phyloP scores from a whole-genome alignment of 202 grass and related monocot genomes.

The Digitaria exilis region DNA sequence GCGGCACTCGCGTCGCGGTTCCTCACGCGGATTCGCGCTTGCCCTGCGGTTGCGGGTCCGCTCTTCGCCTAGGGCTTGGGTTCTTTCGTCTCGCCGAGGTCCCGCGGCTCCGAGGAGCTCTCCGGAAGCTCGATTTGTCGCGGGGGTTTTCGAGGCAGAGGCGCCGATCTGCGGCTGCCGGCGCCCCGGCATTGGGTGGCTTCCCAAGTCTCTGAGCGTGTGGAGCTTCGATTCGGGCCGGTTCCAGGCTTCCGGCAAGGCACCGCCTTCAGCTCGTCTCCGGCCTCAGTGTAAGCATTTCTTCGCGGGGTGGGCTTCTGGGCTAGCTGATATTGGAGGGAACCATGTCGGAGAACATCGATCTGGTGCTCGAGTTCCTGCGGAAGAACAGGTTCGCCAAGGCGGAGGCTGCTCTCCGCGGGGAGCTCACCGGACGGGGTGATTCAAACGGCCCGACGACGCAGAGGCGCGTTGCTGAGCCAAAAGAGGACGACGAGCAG shows the following conservation, averaged over 20 bases:
- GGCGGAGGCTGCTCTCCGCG: conserved; percentile 81
- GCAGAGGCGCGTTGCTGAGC: conserved; percentile 14
- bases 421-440: conserved; percentile 63
- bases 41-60: not conserved
- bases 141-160: conserved; percentile 13
- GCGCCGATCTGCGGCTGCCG: conserved; percentile 46
- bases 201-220: not conserved
- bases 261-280: conserved; percentile 29
- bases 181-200: conserved; percentile 43
- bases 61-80: not conserved
- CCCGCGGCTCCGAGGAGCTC: conserved; percentile 20
- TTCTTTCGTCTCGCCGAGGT: not conserved
- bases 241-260: not conserved
- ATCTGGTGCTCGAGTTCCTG: conserved; percentile 92
- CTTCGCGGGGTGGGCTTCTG: not conserved
- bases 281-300: conserved; percentile 16
- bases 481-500: conserved; percentile 43
- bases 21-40: not conserved
- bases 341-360: conserved; percentile 83
- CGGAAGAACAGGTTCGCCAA: conserved; percentile 83
- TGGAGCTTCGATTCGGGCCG: conserved; percentile 34
- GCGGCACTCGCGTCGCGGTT: not conserved
- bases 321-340: conserved; percentile 45
- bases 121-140: conserved; percentile 31
- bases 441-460: conserved; percentile 31